phyloP scores from a whole-genome alignment of 2,329 filamentous ascomycete genomes.

The Lizonia empirigonia region DNA sequence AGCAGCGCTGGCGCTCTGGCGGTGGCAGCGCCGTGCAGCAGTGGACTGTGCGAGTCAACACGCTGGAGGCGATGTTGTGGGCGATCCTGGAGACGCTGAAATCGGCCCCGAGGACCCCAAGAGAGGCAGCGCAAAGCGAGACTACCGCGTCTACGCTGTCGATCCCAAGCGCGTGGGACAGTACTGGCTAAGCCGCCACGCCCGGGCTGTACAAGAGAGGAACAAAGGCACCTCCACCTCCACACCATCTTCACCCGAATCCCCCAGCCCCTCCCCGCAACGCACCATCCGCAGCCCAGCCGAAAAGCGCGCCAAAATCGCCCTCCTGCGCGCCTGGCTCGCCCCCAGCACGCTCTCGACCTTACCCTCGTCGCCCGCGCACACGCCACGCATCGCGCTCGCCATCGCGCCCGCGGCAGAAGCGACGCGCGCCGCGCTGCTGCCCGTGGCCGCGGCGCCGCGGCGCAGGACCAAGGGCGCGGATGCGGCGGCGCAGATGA shows the following conservation, averaged over 20 bases:
- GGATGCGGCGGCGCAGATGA: conserved; percentile 23
- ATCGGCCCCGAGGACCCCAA: too few relatives aligned
- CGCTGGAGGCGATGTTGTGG: conserved; percentile 81
- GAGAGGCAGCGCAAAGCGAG: neutral
- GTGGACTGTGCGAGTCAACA: conserved; percentile 83
- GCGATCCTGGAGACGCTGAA: conserved; percentile 54
- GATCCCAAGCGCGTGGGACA: conserved; percentile 47
- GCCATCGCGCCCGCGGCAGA: conserved; percentile 16
- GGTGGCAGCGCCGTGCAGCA: conserved; percentile 71
- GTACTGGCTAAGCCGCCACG: conserved; percentile 42
- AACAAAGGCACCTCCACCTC: neutral
- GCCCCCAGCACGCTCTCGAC: conserved; percentile 19
- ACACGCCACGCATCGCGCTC: conserved; percentile 26
- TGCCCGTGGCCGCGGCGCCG: neutral
- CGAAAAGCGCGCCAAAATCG: conserved; percentile 67
- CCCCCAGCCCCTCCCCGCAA: conserved; percentile 39
- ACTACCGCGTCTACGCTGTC: conserved; percentile 34
- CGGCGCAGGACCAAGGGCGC: too few relatives aligned
- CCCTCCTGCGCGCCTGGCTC: conserved; percentile 56
- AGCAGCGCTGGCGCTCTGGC: conserved; percentile 68
- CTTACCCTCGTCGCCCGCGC: neutral
- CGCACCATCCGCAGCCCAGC: conserved; percentile 48
- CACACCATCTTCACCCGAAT: conserved; percentile 19
- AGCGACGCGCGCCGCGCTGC: conserved; percentile 14
- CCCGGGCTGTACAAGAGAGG: conserved; percentile 10